These are phyloP conservation scores for Phytophthora agathidicida DNA, from an alignment of 352 stramenopile genomes.

Conservation along the genomic window DNA sequence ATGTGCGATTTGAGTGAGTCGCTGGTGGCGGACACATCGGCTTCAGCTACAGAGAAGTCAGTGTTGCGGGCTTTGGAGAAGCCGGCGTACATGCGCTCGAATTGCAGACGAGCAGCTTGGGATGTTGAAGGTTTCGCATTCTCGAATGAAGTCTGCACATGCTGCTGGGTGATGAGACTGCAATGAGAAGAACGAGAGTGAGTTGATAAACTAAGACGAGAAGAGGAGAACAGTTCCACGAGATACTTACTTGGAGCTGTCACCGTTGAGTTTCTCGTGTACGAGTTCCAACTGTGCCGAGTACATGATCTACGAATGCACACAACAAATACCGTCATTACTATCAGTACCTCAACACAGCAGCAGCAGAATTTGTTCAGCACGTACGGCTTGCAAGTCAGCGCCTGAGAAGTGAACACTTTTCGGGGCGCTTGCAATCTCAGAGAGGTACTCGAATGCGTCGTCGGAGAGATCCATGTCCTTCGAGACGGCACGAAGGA, in stretches of 20 bases:
- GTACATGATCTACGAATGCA: constrained; percentile 84
- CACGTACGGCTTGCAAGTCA: constrained; percentile 91
- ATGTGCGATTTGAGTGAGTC: constrained; percentile 62
- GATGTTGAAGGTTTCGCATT: constrained; percentile 77
- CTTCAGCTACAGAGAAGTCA: constrained; percentile 64
- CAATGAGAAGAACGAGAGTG: background rate
- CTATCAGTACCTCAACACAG: constrained; percentile 3
- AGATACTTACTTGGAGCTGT: constrained; percentile 55
- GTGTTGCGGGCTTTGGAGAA: constrained; percentile 79
- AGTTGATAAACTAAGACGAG: background rate
- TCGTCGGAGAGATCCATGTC: constrained; percentile 80
- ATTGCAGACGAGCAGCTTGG: constrained; percentile 56
- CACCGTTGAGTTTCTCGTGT: constrained; percentile 84
- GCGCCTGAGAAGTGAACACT: constrained; percentile 90
- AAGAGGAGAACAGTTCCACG: background rate
- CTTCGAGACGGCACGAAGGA: constrained; percentile 74
- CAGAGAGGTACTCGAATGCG: constrained; percentile 72
- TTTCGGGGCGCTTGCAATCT: constrained; percentile 72
- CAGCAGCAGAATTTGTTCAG: background rate
- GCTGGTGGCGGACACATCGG: constrained; percentile 46
- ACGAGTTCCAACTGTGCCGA: constrained; percentile 94
- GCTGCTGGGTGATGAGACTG: constrained; percentile 58
- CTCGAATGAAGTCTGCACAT: constrained; percentile 71
- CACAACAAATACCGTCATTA: background rate
- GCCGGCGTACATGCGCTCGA: constrained; percentile 70